Evolutionary conservation across 2,329 filamentous ascomycete species (phyloP), one percentile per base, ranked within the genome.

Genomic region (Arthroderma sp.): DNA sequence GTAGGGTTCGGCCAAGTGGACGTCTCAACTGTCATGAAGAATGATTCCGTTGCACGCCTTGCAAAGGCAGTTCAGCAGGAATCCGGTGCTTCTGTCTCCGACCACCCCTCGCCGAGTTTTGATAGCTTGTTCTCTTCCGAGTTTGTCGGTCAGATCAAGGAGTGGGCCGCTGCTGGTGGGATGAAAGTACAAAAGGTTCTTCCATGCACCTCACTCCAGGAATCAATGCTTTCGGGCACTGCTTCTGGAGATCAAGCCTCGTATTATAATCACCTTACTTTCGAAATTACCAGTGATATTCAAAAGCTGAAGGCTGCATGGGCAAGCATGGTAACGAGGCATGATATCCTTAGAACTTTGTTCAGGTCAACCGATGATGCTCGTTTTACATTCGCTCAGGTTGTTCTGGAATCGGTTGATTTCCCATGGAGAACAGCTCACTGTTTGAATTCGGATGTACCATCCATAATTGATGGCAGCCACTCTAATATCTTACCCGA

Each of bases 161-260:
- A 57, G 4, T 54, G 52, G 0, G 66, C 74, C 44, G 38, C 51
- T 4, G 10, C 48, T 4, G 48, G 59, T 2, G 59, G 60, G 0
- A 58, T 60, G 4, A 38, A 52, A 0, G 66, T 83, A 2, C 62
- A 73, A 29, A 68, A 66, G 1, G 69, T 94, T 6, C 64, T 88
- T 4, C 87, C 87, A 1, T 94, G 88, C 57, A 93, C 86, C 1
- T 83, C 87, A 1, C 66, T 95, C 0, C 88, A 95, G 59, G 83
- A 93, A 65, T 83, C 82, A 1, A 94, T 94, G 86, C 68, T 94
- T 0, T 80, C 78, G 2, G 74, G 77, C 6, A 64, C 64, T 28
- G 52, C 60, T 3, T 64, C 64, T 54, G 68, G 50, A 2, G 62
- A 62, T 1, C 59, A 66, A 7, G 63, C 64, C 1, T 70, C 78